Conservation (phyloP, 2,329 filamentous ascomycete species). For the Westerdykella aurantiaca region DNA sequence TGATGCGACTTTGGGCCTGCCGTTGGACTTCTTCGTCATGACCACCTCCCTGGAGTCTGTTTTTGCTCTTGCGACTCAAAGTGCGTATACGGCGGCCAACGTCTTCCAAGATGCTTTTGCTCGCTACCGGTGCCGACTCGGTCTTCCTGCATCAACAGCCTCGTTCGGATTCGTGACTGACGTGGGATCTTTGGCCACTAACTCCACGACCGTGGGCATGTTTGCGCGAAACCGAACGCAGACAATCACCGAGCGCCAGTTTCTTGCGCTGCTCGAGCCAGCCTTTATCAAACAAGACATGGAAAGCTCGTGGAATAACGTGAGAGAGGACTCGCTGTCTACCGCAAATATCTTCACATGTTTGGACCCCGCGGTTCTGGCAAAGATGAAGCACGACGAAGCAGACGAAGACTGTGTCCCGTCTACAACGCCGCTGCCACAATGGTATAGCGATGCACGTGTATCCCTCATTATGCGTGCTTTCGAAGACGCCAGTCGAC, state of each 20-base stretch:
- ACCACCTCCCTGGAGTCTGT: slow-evolving; percentile 12
- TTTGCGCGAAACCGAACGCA: slow-evolving; percentile 20
- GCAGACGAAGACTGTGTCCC: background rate
- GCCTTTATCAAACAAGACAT: slow-evolving; percentile 6
- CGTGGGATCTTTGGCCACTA: no score
- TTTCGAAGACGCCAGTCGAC: no score
- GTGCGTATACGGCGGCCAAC: slow-evolving; percentile 18
- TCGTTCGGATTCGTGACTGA: no score
- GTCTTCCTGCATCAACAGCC: slow-evolving; percentile 14
- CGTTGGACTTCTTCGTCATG: slow-evolving; percentile 26
- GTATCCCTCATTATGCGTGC: no score
- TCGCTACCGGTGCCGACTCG: slow-evolving; percentile 7
- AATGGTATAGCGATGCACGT: background rate
- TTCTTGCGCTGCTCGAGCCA: background rate
- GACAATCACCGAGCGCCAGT: slow-evolving; percentile 8
- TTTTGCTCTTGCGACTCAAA: slow-evolving; percentile 12
- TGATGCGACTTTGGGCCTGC: slow-evolving; percentile 4
- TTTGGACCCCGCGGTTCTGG: background rate
- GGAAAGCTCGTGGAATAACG: slow-evolving; percentile 2
- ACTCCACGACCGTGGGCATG: slow-evolving; percentile 18
- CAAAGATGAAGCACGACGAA: background rate
- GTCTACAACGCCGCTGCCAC: slow-evolving; percentile 1
- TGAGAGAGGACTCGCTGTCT: slow-evolving; percentile 10
- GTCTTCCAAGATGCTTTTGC: slow-evolving; percentile 19
- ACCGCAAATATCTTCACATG: background rate